Evolutionary conservation across 306 rosid genomes (phyloP), one percentile per base, ranked within the genome.

Genomic region (Alnus rubra): DNA sequence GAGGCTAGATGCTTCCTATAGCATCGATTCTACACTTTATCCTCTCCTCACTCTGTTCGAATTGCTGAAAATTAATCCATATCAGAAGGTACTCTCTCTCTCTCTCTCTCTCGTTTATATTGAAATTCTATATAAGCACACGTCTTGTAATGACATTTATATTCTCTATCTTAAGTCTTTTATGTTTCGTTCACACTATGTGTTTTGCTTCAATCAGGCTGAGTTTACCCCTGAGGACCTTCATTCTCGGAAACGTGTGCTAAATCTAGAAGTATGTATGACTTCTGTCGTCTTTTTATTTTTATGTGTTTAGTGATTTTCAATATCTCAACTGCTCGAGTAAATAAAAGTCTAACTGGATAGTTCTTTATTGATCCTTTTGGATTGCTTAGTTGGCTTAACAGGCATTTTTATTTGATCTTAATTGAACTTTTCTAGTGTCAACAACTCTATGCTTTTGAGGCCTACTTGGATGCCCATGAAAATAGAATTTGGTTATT

Each of bases 141-240:
- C 70, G 7, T 23, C 47, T 33, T 16, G 23, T 64, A 13, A 35
- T 33, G 70, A 33, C 10, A 63, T 7, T 62, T 31, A 12, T 12
- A 62, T 31, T 62, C 30, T 14, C 48, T 11, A 8, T 31, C 16
- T 45, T 5, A 9, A 11, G 73, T 15, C 8, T 42, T 42, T 28
- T 55, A 39, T 42, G 13, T 65, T 12, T 23, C 56, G 18, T 11
- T 56, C 4, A 42, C 16, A 5, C 47, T 12, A 37, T 68, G 77
- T 64, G 78, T 42, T 42, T 42, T 42, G 45, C 19, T 82, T 54
- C 47, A 33, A 56, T 74, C 89, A 92, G 98, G 98, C 98, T 69
- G 91, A 88, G 50, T 94, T 92, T 68, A 88, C 94, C 59, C 96
- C 97, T 2, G 91, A 88, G 56, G 96, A 94, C 60, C 89, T 94